phyloP scores from a whole-genome alignment of 108 stramenopile species.

The Pseudonitzschia delicatissima region DNA sequence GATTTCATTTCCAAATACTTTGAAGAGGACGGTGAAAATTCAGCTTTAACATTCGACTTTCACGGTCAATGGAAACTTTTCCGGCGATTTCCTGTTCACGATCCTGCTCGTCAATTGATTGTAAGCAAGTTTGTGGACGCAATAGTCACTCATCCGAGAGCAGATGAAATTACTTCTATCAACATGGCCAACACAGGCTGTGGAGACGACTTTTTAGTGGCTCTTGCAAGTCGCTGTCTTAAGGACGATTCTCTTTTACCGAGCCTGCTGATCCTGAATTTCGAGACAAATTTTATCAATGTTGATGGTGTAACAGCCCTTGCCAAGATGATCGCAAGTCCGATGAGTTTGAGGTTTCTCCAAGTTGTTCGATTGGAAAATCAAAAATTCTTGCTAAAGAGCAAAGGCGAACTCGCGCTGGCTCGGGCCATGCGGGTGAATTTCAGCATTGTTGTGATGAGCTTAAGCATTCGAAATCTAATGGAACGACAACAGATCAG shows the following conservation, averaged over 20 bases:
- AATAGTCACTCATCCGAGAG: constrained; percentile 35
- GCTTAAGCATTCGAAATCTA: constrained; percentile 30
- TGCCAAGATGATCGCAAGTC: constrained; percentile 21
- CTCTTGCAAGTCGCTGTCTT: constrained; percentile 26
- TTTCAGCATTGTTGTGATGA: constrained; percentile 33
- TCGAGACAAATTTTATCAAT: constrained; percentile 47
- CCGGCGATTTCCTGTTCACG: constrained; percentile 36
- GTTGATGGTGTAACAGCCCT: constrained; percentile 35
- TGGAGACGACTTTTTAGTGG: constrained; percentile 34
- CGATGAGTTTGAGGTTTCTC: constrained; percentile 28
- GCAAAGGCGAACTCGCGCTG: constrained; percentile 36
- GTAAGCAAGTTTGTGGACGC: constrained; percentile 41
- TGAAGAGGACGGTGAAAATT: constrained; percentile 17
- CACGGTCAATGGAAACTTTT: constrained; percentile 43
- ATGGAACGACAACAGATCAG: constrained; percentile 36
- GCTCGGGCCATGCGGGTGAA: constrained; percentile 40
- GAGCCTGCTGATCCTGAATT: constrained; percentile 31
- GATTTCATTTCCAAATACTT: constrained; percentile 44
- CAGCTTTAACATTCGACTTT: constrained; percentile 36
- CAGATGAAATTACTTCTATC: constrained; percentile 32
- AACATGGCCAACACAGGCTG: constrained; percentile 46
- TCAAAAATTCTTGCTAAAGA: constrained; percentile 34
- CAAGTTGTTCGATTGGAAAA: constrained; percentile 47
- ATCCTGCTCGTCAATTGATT: constrained; percentile 34
- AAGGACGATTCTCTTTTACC: constrained; percentile 22